These are phyloP conservation scores for Huiozyma sinensis DNA, from an alignment of 805 yeast genomes.

Conservation along the genomic window DNA sequence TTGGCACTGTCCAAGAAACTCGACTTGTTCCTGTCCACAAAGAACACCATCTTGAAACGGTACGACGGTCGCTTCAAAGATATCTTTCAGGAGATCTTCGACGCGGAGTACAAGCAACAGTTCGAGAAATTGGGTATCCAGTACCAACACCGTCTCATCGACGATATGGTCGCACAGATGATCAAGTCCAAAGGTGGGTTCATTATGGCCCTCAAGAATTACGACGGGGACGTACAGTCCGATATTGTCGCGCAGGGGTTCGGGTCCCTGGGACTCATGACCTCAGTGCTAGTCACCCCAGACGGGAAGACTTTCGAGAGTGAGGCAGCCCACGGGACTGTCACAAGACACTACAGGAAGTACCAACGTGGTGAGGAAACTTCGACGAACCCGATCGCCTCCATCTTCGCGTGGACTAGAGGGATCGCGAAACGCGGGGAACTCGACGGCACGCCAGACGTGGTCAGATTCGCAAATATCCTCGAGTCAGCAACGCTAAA, in stretches of 20 bases:
- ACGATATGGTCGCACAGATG: slow-evolving; percentile 88
- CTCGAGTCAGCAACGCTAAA: slow-evolving; percentile 61
- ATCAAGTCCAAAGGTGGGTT: slow-evolving; percentile 75
- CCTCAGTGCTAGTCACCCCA: slow-evolving; percentile 72
- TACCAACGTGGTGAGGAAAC: slow-evolving; percentile 76
- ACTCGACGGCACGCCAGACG: slow-evolving; percentile 61
- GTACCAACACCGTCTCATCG: slow-evolving; percentile 75
- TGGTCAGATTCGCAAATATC: slow-evolving; percentile 51
- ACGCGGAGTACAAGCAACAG: slow-evolving; percentile 40
- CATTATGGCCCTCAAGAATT: slow-evolving; percentile 70
- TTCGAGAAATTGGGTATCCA: slow-evolving; percentile 54
- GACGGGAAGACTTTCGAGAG: slow-evolving; percentile 80
- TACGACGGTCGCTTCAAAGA: slow-evolving; percentile 80
- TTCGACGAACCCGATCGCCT: slow-evolving; percentile 76
- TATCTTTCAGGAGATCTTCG: slow-evolving; percentile 60
- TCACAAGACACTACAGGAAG: slow-evolving; percentile 76
- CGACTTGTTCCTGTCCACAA: slow-evolving; percentile 61
- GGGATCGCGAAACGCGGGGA: slow-evolving; percentile 76
- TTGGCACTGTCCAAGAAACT: slow-evolving; percentile 55
- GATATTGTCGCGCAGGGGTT: slow-evolving; percentile 84
- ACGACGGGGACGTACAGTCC: slow-evolving; percentile 79
- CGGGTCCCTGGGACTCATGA: slow-evolving; percentile 77
- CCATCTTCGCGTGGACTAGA: slow-evolving; percentile 81
- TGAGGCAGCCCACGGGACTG: slow-evolving; percentile 85
- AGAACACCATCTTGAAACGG: slow-evolving; percentile 71